These are phyloP conservation scores for Dorcoceras hygrometricum DNA, from an alignment of 257 asterid species.

Conservation along the genomic window DNA sequence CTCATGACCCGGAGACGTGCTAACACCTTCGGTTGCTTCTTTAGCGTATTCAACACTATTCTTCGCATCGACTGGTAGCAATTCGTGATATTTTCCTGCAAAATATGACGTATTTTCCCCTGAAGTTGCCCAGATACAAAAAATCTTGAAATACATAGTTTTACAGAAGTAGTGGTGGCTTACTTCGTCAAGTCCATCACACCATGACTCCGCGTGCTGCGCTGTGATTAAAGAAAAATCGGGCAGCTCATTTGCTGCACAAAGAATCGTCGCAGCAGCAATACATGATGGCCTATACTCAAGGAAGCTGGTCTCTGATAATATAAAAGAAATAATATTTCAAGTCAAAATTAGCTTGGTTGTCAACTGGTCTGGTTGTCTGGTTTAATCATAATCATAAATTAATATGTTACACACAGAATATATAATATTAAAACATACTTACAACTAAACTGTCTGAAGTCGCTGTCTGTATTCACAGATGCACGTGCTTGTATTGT, in stretches of 20 bases:
- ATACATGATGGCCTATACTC: conserved; percentile 90
- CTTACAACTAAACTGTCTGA: background rate
- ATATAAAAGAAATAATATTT: conserved; percentile 7
- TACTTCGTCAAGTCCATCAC: conserved; percentile 78
- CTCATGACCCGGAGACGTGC: conserved; percentile 82
- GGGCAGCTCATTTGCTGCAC: conserved; percentile 78
- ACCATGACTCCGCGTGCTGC: conserved; percentile 87
- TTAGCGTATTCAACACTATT: conserved; percentile 23
- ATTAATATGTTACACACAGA: no score
- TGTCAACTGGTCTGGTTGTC: no score
- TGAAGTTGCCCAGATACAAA: background rate
- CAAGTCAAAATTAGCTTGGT: background rate
- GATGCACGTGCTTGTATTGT: background rate
- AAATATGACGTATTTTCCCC: conserved; percentile 3
- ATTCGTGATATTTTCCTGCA: conserved; percentile 60
- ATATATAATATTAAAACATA: background rate
- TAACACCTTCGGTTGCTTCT: conserved; percentile 59
- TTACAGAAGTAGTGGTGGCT: no score
- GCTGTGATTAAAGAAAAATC: conserved; percentile 61
- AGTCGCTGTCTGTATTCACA: background rate
- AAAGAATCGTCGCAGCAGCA: conserved; percentile 74
- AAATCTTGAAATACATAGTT: background rate
- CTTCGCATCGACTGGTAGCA: conserved; percentile 55
- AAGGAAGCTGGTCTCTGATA: conserved; percentile 60
- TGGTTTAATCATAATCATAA: no score